Conservation (phyloP, 805 yeast species). For the Saccharomyces jurei region DNA sequence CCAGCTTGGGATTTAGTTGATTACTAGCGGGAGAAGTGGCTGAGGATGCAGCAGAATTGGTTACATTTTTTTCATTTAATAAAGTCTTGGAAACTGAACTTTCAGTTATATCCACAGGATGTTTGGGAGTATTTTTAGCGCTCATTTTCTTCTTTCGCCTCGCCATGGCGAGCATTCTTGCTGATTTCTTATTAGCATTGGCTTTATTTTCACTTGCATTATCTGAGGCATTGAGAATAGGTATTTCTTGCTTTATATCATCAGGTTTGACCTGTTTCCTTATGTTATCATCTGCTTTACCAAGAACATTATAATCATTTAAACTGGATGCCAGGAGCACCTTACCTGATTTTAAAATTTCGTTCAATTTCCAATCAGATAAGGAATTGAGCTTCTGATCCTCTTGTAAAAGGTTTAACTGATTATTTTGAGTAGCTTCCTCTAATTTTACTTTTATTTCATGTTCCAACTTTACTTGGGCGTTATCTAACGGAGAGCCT, state of each 20-base stretch:
- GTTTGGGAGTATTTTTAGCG: constrained; percentile 44
- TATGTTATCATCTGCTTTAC: constrained; percentile 4
- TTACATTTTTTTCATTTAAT: constrained; percentile 24
- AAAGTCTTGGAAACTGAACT: constrained; percentile 50
- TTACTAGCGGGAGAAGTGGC: constrained; percentile 13
- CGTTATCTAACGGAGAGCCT: constrained; percentile 11
- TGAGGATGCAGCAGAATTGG: constrained; percentile 8
- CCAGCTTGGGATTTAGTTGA: constrained; percentile 37
- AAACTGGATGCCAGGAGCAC: constrained; percentile 23
- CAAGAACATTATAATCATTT: constrained; percentile 13
- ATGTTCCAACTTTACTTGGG: constrained; percentile 29
- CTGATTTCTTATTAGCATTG: constrained; percentile 37
- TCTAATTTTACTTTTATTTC: constrained; percentile 27
- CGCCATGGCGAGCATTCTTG: constrained; percentile 91
- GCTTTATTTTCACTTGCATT: constrained; percentile 8
- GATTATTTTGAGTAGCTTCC: constrained; percentile 19
- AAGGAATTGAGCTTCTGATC: constrained; percentile 16
- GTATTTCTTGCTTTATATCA: constrained; percentile 6
- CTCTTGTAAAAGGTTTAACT: constrained; percentile 18
- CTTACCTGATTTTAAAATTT: constrained; percentile 23
- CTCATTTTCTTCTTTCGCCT: constrained; percentile 74
- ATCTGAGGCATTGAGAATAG: constrained; percentile 3
- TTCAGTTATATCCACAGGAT: constrained; percentile 62
- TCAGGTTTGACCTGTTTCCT: constrained; percentile 11
- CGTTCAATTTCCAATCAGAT: constrained; percentile 23